A percentile compares a stretch with the other conserved stretches of the same genome.
phyloP scores from a whole-genome alignment of 2,329 filamentous ascomycete genomes.

The Colletotrichum chlorophyti region DNA sequence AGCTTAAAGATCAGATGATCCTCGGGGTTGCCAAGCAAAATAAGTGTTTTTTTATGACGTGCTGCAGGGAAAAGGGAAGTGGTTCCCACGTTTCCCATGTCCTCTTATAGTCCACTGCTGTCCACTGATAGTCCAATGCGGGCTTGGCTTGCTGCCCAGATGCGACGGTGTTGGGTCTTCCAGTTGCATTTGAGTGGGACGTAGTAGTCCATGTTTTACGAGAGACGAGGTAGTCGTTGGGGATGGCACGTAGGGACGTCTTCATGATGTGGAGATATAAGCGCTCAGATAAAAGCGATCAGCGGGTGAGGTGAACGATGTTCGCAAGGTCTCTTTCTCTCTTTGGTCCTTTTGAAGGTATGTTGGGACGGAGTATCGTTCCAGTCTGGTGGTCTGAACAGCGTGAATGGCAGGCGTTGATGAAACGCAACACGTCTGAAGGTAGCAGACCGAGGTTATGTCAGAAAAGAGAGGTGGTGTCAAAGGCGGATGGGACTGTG shows the following conservation, averaged over 20 bases:
- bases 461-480: neutral
- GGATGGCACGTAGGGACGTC: conserved; percentile 5
- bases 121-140: neutral
- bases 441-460: conserved; percentile 11
- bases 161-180: neutral
- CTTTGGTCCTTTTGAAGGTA: too few relatives aligned
- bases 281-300: conserved; percentile 1
- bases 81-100: conserved; percentile 4
- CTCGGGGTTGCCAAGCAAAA: conserved; percentile 17
- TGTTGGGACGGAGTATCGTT: conserved; percentile 12
- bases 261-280: neutral
- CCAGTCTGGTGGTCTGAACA: conserved; percentile 16
- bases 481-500: too few relatives aligned
- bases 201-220: conserved; percentile 11
- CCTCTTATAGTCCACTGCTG: neutral
- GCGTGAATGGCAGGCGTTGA: conserved; percentile 3
- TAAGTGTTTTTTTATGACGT: conserved; percentile 3
- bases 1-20: conserved; percentile 28
- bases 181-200: neutral
- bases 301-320: conserved; percentile 13
- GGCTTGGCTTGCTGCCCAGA: neutral
- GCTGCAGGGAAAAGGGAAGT: neutral
- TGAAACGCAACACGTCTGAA: conserved; percentile 30
- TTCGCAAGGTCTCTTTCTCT: conserved; percentile 16
- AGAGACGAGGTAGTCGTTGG: conserved; percentile 1